phyloP scores from a whole-genome alignment of 1,139 yeast species.

The Magnusiomyces magnusii region DNA sequence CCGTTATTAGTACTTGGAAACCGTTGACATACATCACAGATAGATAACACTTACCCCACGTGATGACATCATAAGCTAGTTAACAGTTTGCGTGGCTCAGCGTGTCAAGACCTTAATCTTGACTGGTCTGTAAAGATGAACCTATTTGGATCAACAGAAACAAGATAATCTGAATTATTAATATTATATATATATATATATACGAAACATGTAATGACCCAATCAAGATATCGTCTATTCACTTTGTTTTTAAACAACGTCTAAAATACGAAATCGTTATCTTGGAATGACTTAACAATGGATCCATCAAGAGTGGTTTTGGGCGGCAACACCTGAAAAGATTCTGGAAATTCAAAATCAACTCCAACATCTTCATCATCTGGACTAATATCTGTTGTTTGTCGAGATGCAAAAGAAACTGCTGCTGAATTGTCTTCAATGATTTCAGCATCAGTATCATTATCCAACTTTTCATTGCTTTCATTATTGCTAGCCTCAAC shows the following conservation, averaged over 20 bases:
- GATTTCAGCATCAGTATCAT: background rate
- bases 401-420: background rate
- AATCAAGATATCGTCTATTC: too few species aligned
- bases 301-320: background rate
- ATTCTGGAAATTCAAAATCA: background rate
- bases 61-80: too few species aligned
- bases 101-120: too few species aligned
- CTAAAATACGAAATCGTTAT: constrained; percentile 2
- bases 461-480: background rate
- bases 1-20: too few species aligned
- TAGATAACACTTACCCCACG: too few species aligned
- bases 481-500: background rate
- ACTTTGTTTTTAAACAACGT: background rate
- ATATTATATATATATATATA: too few species aligned
- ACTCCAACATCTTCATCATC: background rate
- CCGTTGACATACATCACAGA: too few species aligned
- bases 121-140: too few species aligned
- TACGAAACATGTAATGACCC: too few species aligned
- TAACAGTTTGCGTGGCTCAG: too few species aligned
- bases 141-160: too few species aligned
- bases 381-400: background rate
- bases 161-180: too few species aligned
- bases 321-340: background rate
- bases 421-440: background rate
- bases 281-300: background rate